phyloP scores from a whole-genome alignment of 1,284 basidiomycete genomes.

The Irpex rosettiformis region DNA sequence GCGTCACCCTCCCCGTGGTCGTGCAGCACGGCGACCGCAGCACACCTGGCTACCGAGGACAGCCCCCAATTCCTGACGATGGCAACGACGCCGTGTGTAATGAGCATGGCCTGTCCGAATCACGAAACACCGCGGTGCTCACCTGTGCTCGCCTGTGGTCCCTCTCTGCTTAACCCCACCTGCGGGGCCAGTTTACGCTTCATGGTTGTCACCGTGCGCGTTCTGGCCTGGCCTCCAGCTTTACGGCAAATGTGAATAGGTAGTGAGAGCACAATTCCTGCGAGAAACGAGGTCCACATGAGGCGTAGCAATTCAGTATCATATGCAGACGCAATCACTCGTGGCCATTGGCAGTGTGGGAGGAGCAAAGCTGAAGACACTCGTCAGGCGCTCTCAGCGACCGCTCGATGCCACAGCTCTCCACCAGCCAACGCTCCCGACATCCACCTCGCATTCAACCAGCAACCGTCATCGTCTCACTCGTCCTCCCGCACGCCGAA shows the following conservation, averaged over 20 bases:
- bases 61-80: background rate
- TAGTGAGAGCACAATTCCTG: background rate
- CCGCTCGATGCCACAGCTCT: background rate
- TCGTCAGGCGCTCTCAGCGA: background rate
- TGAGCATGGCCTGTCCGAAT: background rate
- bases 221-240: background rate
- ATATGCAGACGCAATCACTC: constrained; percentile 2
- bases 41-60: background rate
- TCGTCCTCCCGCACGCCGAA: too few relatives aligned
- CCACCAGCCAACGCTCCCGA: background rate
- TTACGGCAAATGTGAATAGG: constrained; percentile 4
- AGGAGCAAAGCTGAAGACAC: background rate
- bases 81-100: background rate
- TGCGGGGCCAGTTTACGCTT: background rate
- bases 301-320: constrained; percentile 4
- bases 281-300: constrained; percentile 8
- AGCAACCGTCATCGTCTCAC: background rate
- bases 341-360: constrained; percentile 3
- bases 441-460: background rate
- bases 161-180: background rate
- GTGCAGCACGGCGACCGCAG: background rate
- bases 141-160: too few relatives aligned
- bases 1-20: background rate
- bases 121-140: background rate
- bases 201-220: background rate